These are phyloP conservation scores for Aspergillus quadricinctus DNA, from an alignment of 2,329 filamentous ascomycete genomes.

Conservation along the genomic window DNA sequence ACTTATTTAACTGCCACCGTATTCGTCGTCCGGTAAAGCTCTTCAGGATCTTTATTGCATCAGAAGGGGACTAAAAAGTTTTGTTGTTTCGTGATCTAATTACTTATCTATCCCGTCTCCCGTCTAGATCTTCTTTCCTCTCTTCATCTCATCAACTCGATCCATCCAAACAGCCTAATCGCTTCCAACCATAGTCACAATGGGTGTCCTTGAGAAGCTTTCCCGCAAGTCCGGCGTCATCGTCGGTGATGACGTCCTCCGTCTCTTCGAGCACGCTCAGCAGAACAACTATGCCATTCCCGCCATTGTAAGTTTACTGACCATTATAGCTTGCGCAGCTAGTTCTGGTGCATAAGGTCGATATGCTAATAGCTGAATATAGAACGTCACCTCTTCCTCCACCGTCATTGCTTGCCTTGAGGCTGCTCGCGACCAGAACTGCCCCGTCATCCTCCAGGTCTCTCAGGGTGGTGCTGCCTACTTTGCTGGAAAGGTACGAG, in stretches of 20 bases:
- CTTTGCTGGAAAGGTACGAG: conserved; percentile 75
- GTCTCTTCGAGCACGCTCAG: conserved; percentile 85
- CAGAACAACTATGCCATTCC: conserved; percentile 86
- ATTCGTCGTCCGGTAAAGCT: conserved; percentile 25
- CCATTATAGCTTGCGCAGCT: not conserved
- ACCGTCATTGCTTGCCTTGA: conserved; percentile 83
- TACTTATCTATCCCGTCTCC: conserved; percentile 2
- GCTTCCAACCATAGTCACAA: conserved; percentile 21
- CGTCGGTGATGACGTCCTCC: conserved; percentile 61
- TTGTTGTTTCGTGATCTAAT: conserved; percentile 8
- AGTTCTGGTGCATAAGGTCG: not conserved
- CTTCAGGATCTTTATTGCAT: not conserved
- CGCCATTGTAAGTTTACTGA: conserved; percentile 57
- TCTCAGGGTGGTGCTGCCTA: conserved; percentile 91
- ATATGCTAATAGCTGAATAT: not conserved
- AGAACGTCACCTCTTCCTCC: conserved; percentile 91
- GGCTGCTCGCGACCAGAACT: conserved; percentile 86
- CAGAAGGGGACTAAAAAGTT: not conserved
- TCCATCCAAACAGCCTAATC: conserved; percentile 2
- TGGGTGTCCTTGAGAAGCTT: conserved; percentile 52
- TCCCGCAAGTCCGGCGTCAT: conserved; percentile 63
- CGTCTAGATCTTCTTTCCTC: conserved; percentile 7
- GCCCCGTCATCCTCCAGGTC: conserved; percentile 88
- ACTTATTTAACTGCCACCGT: conserved; percentile 16
- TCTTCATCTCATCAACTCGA: conserved; percentile 1